A percentile compares a stretch with the other conserved stretches of the same genome.
phyloP scores from a whole-genome alignment of 495 filamentous ascomycete genomes.

The Cercophora sp. region DNA sequence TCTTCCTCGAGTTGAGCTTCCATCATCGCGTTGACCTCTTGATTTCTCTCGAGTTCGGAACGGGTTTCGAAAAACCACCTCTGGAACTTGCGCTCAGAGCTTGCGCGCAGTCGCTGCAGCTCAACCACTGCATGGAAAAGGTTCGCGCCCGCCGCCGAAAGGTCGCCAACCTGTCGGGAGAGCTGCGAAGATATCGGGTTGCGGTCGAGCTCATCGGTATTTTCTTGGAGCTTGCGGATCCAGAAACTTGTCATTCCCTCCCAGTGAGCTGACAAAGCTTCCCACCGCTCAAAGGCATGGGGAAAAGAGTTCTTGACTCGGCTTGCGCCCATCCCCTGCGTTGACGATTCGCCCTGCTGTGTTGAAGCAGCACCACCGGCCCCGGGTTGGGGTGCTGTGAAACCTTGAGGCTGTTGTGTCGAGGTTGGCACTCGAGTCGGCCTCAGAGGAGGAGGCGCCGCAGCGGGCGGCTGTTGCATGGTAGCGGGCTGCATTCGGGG shows the following conservation, averaged over 20 bases:
- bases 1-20: conserved; percentile 70
- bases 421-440: conserved; percentile 22
- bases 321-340: conserved; percentile 22
- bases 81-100: conserved; percentile 95
- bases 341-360: conserved; percentile 32
- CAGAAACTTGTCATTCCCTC: conserved; percentile 96
- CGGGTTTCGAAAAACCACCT: conserved; percentile 97
- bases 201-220: conserved; percentile 73
- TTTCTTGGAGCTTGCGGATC: conserved; percentile 88
- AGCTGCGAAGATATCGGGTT: conserved; percentile 84
- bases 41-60: conserved; percentile 76
- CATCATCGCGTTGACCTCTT: conserved; percentile 79
- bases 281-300: conserved; percentile 97
- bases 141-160: conserved; percentile 94
- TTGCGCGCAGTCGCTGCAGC: conserved; percentile 89
- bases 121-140: conserved; percentile 97
- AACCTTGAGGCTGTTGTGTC: conserved; percentile 18
- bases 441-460: conserved; percentile 20
- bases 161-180: conserved; percentile 87
- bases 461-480: conserved; percentile 16
- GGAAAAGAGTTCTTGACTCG: conserved; percentile 64
- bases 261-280: conserved; percentile 94
- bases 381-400: conserved; percentile 14
- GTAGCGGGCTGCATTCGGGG: conserved; percentile 7
- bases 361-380: conserved; percentile 14